phyloP scores from a whole-genome alignment of 352 stramenopile species.

The Phytophthora constricta region DNA sequence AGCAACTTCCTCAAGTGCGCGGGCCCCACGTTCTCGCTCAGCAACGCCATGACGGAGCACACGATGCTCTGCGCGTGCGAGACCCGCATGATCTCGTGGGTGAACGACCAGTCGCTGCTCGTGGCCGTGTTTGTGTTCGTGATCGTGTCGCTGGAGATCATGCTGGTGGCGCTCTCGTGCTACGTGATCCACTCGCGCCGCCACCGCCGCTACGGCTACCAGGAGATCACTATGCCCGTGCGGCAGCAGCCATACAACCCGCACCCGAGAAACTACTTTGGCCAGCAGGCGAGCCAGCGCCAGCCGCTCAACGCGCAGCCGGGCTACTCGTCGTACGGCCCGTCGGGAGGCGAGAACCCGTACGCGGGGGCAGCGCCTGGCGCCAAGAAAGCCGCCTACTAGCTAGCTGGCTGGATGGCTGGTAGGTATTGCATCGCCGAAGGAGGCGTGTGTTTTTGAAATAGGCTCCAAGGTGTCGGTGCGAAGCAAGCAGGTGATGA shows the following conservation, averaged over 20 bases:
- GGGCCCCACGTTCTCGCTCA: conserved; percentile 65
- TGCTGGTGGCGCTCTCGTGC: conserved; percentile 79
- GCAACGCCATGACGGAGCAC: conserved; percentile 73
- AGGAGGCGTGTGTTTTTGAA: conserved; percentile 30
- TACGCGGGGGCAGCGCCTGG: conserved; percentile 37
- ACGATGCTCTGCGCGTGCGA: conserved; percentile 86
- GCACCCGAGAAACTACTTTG: conserved; percentile 82
- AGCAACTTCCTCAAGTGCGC: conserved; percentile 80
- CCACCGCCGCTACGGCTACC: conserved; percentile 70
- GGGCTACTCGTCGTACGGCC: conserved; percentile 41
- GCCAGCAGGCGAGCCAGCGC: conserved; percentile 38
- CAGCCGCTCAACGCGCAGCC: conserved; percentile 53
- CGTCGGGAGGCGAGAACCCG: conserved; percentile 36
- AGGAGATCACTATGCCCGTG: conserved; percentile 88
- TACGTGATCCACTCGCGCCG: conserved; percentile 85
- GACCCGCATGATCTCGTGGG: conserved; percentile 78
- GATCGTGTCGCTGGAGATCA: conserved; percentile 83
- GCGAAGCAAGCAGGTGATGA: conserved; percentile 6
- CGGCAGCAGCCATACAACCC: conserved; percentile 82
- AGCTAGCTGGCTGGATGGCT: conserved; percentile 14
- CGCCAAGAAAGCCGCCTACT: conserved; percentile 27
- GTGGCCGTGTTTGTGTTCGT: conserved; percentile 82
- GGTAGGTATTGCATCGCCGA: not conserved
- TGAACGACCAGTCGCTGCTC: conserved; percentile 80
- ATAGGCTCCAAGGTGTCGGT: conserved; percentile 29